These are phyloP conservation scores for Beverwykella pulmonaria DNA, from an alignment of 495 filamentous ascomycete species.

Conservation along the genomic window DNA sequence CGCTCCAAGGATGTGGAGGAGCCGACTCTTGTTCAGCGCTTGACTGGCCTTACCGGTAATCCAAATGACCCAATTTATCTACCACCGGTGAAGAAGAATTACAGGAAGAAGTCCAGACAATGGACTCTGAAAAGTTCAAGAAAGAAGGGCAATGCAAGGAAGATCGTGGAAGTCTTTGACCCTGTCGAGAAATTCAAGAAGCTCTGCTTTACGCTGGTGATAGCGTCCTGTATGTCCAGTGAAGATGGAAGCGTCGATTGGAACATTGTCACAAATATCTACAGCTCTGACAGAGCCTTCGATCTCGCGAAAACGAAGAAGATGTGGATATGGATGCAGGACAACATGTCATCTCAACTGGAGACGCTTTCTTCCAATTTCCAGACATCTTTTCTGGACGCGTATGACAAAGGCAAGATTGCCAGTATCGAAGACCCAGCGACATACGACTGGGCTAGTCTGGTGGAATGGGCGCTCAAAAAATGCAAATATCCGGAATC, in stretches of 20 bases:
- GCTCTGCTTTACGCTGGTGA: conserved; percentile 45
- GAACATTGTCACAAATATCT: conserved; percentile 66
- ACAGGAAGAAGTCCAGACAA: conserved; percentile 3
- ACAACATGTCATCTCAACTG: conserved; percentile 63
- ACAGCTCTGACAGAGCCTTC: conserved; percentile 52
- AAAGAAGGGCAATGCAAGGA: not conserved
- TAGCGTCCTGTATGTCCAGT: conserved; percentile 75
- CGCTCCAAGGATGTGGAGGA: not conserved
- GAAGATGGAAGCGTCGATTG: conserved; percentile 71
- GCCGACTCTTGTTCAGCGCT: conserved; percentile 23
- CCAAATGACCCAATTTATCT: conserved; percentile 21
- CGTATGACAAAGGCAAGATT: conserved; percentile 70
- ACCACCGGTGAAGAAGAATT: conserved; percentile 7
- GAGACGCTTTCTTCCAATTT: conserved; percentile 75
- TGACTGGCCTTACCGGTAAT: conserved; percentile 31
- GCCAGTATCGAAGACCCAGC: conserved; percentile 67
- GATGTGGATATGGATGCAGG: conserved; percentile 61
- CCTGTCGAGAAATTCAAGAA: conserved; percentile 18
- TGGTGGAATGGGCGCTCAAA: conserved; percentile 72
- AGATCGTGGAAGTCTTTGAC: not conserved
- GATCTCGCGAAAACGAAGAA: conserved; percentile 41
- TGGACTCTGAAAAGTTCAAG: not conserved
- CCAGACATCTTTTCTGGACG: conserved; percentile 71
- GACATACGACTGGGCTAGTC: conserved; percentile 72
- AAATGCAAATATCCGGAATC: conserved; percentile 43